Evolutionary conservation across 495 filamentous ascomycete genomes (phyloP).

Genomic region (Oleoguttula mirabilis): DNA sequence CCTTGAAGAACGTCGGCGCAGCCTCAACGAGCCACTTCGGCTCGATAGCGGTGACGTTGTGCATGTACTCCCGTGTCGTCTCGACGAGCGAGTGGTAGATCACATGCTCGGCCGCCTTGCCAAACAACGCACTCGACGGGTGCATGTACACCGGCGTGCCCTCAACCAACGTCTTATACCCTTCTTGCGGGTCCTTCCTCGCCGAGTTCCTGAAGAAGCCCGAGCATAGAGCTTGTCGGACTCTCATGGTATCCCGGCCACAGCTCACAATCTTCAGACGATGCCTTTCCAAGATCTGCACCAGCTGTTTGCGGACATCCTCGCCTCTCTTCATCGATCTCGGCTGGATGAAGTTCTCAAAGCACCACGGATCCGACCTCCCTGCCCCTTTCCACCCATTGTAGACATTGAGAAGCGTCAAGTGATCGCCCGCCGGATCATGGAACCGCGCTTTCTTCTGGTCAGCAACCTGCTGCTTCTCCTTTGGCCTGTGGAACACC

Average conservation of each 20-base stretch:
- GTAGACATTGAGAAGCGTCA: constrained; percentile 93
- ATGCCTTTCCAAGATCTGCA: constrained; percentile 86
- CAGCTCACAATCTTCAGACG: constrained; percentile 71
- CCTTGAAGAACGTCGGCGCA: constrained; percentile 96
- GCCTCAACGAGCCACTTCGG: constrained; percentile 88
- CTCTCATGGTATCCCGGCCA: constrained; percentile 72
- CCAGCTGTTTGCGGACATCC: constrained; percentile 83
- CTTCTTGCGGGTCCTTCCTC: constrained; percentile 88
- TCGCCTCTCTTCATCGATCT: constrained; percentile 75
- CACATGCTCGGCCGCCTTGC: constrained; percentile 90
- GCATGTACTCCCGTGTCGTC: constrained; percentile 97
- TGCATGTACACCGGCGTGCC: constrained; percentile 92
- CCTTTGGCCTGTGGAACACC: constrained; percentile 89
- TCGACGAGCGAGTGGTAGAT: constrained; percentile 82
- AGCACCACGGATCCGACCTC: constrained; percentile 82
- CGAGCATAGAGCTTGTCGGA: constrained; percentile 81
- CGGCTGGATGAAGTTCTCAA: constrained; percentile 95
- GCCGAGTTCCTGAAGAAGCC: constrained; percentile 95
- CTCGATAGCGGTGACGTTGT: constrained; percentile 79
- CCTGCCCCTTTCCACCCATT: constrained; percentile 80
- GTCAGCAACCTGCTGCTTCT: constrained; percentile 90
- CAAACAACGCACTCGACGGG: constrained; percentile 79
- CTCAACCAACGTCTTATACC: constrained; percentile 93
- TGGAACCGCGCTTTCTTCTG: constrained; percentile 97
- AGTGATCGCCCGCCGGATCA: constrained; percentile 85